Evolutionary conservation across 179 eudicot genomes (phyloP).

Genomic region (Sideroxylon spinosum): DNA sequence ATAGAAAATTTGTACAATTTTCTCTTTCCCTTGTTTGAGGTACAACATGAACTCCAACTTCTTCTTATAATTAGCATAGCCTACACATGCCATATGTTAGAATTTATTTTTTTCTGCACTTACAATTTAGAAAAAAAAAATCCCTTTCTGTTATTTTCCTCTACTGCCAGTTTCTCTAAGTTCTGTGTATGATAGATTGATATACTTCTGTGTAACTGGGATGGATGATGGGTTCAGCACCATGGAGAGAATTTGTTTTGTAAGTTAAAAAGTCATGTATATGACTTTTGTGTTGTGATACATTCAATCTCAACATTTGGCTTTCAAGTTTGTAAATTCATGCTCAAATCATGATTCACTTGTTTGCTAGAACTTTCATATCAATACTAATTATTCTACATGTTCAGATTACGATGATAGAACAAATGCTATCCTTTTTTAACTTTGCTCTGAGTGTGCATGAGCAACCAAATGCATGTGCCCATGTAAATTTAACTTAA

Average conservation of each 20-base stretch:
- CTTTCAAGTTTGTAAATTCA: conserved; percentile 5
- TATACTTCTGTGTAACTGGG: conserved; percentile 79
- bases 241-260: conserved; percentile 79
- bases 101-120: not conserved
- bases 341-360: conserved; percentile 6
- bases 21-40: not conserved
- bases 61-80: not conserved
- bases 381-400: not conserved
- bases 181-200: conserved; percentile 49
- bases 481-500: conserved; percentile 1
- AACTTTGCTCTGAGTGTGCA: not conserved
- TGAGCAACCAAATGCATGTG: not conserved
- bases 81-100: not conserved
- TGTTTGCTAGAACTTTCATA: not conserved
- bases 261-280: conserved; percentile 31
- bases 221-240: conserved; percentile 87
- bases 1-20: too few relatives aligned
- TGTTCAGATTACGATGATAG: not conserved
- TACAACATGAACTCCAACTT: not conserved
- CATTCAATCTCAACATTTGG: conserved; percentile 3
- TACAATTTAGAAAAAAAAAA: not conserved
- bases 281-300: not conserved
- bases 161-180: not conserved
- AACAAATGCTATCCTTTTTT: not conserved
- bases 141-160: not conserved